Percentiles rank a stretch among this genome's conserved stretches.
Evolutionary conservation across 805 yeast genomes (phyloP).

Genomic region (Vanderwaltozyma polyspora): DNA sequence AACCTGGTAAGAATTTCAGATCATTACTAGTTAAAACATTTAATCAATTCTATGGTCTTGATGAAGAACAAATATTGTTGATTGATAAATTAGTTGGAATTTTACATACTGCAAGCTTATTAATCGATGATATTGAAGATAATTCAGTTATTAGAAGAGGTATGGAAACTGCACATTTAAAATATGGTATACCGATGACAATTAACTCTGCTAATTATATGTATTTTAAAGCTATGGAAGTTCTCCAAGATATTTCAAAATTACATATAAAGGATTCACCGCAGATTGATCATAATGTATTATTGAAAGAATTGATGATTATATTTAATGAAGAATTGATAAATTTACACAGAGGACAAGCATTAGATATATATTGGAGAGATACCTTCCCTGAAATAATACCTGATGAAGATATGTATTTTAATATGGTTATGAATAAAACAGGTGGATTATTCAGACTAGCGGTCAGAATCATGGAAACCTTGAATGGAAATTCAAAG

Average conservation of each 20-base stretch:
- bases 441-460: conserved; percentile 84
- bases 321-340: conserved; percentile 63
- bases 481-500: conserved; percentile 6
- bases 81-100: conserved; percentile 43
- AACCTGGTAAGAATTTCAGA: conserved; percentile 50
- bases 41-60: conserved; percentile 39
- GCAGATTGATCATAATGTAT: conserved; percentile 1
- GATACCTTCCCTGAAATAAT: conserved; percentile 37
- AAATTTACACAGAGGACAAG: conserved; percentile 82
- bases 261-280: conserved; percentile 5
- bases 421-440: conserved; percentile 73
- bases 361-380: conserved; percentile 81
- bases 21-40: conserved; percentile 39
- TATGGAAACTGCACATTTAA: conserved; percentile 61
- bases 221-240: conserved; percentile 61
- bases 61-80: conserved; percentile 26
- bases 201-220: conserved; percentile 75
- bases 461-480: conserved; percentile 53
- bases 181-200: conserved; percentile 70
- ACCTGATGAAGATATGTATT: conserved; percentile 55
- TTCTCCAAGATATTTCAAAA: conserved; percentile 21
- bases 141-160: conserved; percentile 63
- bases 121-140: conserved; percentile 88
- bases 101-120: conserved; percentile 54
- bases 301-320: conserved; percentile 24